Evolutionary conservation across 192 early-diverging fungal genomes (phyloP).

Genomic region (Funneliformis mosseae): DNA sequence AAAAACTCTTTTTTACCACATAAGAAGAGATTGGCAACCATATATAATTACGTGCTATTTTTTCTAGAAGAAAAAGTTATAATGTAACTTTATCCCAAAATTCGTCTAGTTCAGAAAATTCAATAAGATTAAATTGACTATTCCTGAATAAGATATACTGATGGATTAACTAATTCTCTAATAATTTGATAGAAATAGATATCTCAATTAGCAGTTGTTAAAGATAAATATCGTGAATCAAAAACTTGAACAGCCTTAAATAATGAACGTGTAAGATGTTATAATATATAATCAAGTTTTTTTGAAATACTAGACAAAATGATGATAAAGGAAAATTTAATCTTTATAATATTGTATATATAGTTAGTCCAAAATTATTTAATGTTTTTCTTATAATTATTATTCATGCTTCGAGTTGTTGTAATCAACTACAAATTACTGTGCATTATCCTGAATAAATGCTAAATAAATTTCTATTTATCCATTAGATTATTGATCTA

Average conservation of each 20-base stretch:
- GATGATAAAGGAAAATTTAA: background rate
- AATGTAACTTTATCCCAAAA: no score
- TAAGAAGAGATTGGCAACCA: no score
- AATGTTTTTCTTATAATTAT: background rate
- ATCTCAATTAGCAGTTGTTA: constrained; percentile 7
- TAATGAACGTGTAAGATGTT: background rate
- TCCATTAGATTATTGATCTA: background rate
- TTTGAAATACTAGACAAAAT: background rate
- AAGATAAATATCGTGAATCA: background rate
- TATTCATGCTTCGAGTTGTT: background rate
- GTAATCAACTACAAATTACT: constrained; percentile 1
- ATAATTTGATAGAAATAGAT: background rate
- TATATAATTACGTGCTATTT: no score
- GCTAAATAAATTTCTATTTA: background rate
- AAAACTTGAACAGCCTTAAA: constrained; percentile 11
- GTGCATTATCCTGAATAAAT: no score
- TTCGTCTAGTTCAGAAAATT: no score
- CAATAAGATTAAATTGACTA: no score
- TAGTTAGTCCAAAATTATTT: background rate
- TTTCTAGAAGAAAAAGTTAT: background rate
- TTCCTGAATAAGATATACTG: no score
- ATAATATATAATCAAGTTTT: background rate
- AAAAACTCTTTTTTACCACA: no score
- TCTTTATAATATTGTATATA: background rate
- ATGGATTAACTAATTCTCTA: no score